Evolutionary conservation across 2,329 filamentous ascomycete genomes (phyloP).

Genomic region (Trichoderma endophyticum): DNA sequence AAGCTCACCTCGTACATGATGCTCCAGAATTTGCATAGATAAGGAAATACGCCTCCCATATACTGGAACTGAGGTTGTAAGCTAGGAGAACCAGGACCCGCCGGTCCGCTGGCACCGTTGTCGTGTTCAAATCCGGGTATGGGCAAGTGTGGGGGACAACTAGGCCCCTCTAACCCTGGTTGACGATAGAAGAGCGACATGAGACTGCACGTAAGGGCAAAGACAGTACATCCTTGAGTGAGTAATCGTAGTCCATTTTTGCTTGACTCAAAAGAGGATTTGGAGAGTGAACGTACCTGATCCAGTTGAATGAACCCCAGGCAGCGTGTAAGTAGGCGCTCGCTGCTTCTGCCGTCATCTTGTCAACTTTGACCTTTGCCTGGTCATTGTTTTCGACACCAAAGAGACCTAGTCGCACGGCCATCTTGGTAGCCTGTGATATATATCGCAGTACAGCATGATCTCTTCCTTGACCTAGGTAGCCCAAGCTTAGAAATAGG

Average conservation of each 20-base stretch:
- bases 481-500: conserved; percentile 34
- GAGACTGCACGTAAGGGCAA: not conserved
- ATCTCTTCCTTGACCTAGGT: conserved; percentile 35
- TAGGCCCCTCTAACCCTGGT: not conserved
- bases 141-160: not conserved
- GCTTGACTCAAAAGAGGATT: not conserved
- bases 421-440: conserved; percentile 30
- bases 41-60: conserved; percentile 31
- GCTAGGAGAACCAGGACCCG: not conserved
- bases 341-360: not conserved
- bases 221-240: not conserved
- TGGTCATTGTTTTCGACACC: conserved; percentile 17
- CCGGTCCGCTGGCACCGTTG: not conserved
- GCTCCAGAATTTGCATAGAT: conserved; percentile 36
- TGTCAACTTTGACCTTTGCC: conserved; percentile 11
- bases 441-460: conserved; percentile 33
- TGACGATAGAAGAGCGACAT: conserved; percentile 13
- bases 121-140: not conserved
- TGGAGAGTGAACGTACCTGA: conserved; percentile 30
- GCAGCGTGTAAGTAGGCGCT: conserved; percentile 25
- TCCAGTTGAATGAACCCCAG: conserved; percentile 39
- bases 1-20: conserved; percentile 35
- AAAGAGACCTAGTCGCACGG: conserved; percentile 31
- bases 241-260: not conserved
- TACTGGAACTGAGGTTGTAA: conserved; percentile 8